Percentiles rank a stretch among this genome's conserved stretches.
phyloP scores from a whole-genome alignment of 495 filamentous ascomycete genomes.

The Entonaema liquescens region DNA sequence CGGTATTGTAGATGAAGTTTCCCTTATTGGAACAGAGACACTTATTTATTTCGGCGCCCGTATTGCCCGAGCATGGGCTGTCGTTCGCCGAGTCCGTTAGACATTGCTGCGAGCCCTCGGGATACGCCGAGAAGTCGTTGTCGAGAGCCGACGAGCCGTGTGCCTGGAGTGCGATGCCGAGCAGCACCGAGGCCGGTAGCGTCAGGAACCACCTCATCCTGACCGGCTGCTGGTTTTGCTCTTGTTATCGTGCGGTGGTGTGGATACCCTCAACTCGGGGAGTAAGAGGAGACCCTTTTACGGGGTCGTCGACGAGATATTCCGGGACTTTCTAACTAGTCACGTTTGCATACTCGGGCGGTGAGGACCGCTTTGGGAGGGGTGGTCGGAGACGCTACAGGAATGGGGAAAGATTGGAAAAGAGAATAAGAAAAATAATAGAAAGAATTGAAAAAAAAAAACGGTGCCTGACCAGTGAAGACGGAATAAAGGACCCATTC shows the following conservation, averaged over 20 bases:
- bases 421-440: not conserved
- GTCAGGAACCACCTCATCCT: slow-evolving; percentile 36
- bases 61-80: slow-evolving; percentile 45
- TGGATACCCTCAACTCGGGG: not conserved
- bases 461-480: not conserved
- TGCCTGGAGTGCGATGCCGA: slow-evolving; percentile 47
- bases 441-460: slow-evolving; percentile 8
- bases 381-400: not conserved
- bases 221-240: not conserved
- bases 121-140: slow-evolving; percentile 57
- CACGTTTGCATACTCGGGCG: not conserved
- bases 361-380: not conserved
- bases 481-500: not conserved
- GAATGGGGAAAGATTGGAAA: not conserved
- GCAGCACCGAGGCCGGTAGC: slow-evolving; percentile 38
- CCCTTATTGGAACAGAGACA: slow-evolving; percentile 56
- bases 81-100: slow-evolving; percentile 46
- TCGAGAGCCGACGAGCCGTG: slow-evolving; percentile 30
- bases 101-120: slow-evolving; percentile 50
- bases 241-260: not conserved
- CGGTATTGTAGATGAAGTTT: slow-evolving; percentile 55
- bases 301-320: not conserved
- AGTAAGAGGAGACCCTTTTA: too few species aligned
- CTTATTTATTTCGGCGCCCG: slow-evolving; percentile 48
- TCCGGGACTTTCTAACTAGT: not conserved